phyloP scores from a whole-genome alignment of 208 protist species.

The Porcisia hertigi region DNA sequence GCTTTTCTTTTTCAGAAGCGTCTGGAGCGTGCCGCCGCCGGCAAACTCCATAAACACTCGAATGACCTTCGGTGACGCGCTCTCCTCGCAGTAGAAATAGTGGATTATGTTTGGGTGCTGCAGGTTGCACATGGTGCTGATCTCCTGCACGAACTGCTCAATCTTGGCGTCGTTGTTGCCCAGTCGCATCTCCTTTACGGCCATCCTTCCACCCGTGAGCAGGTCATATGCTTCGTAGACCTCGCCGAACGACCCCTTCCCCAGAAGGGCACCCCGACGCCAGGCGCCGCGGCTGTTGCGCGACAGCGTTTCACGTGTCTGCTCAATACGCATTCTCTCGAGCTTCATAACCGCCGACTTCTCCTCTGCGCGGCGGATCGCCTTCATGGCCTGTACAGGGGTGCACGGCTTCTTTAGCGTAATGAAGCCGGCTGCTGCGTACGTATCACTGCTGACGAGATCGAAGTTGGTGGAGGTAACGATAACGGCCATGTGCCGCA shows the following conservation, averaged over 20 bases:
- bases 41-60: constrained; percentile 93
- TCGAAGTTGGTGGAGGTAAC: constrained; percentile 74
- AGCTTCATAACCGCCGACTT: constrained; percentile 71
- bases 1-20: constrained; percentile 52
- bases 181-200: constrained; percentile 85
- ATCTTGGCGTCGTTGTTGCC: constrained; percentile 65
- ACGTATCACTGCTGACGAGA: constrained; percentile 56
- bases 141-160: constrained; percentile 83
- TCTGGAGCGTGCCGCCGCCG: constrained; percentile 78
- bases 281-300: constrained; percentile 86
- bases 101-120: constrained; percentile 94
- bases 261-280: constrained; percentile 73
- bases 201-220: constrained; percentile 89
- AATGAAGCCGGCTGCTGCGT: constrained; percentile 80
- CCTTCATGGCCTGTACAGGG: constrained; percentile 71
- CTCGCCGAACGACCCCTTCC: constrained; percentile 83
- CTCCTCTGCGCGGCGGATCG: constrained; percentile 77
- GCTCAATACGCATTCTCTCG: constrained; percentile 72
- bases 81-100: constrained; percentile 93
- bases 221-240: constrained; percentile 87
- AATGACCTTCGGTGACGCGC: constrained; percentile 55
- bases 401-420: constrained; percentile 87
- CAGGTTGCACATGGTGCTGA: constrained; percentile 90
- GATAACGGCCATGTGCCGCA: constrained; percentile 78
- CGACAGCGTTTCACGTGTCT: constrained; percentile 77